Percentiles rank a stretch among this genome's conserved stretches.
phyloP scores from a whole-genome alignment of 2,329 filamentous ascomycete species.

The Alternaria ventricosa region DNA sequence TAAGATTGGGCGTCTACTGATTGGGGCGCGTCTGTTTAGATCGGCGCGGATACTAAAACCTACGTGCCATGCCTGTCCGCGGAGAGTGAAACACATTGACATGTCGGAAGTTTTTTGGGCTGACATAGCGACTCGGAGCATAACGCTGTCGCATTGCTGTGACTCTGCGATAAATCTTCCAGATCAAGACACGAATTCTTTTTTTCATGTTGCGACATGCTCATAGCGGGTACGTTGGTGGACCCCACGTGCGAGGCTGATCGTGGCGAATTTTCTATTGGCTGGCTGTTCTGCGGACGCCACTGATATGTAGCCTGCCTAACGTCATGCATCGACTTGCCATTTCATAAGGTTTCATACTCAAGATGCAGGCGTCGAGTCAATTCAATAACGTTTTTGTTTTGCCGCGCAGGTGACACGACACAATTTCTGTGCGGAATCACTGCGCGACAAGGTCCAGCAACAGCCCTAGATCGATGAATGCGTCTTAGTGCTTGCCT shows the following conservation, averaged over 20 bases:
- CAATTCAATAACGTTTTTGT: background rate
- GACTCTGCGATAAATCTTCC: background rate
- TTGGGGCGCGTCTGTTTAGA: background rate
- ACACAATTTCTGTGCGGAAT: background rate
- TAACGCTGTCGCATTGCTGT: background rate
- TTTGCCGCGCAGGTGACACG: background rate
- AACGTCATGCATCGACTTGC: conserved; percentile 1
- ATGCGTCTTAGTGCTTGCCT: background rate
- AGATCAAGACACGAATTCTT: background rate
- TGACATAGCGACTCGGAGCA: background rate
- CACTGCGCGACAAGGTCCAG: background rate
- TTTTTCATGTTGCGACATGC: background rate
- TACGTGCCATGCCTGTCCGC: background rate
- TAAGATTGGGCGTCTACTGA: background rate
- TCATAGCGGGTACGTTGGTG: too few relatives aligned
- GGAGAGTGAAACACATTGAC: background rate
- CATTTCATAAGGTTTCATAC: background rate
- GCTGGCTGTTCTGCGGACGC: conserved; percentile 4
- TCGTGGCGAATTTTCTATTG: background rate
- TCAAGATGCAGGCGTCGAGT: background rate
- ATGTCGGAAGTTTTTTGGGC: background rate
- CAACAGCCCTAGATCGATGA: background rate
- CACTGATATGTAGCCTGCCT: background rate
- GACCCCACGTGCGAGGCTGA: background rate
- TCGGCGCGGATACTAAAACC: background rate